Percentiles rank a stretch among this genome's conserved stretches.
Conservation (phyloP, 176 grass and related monocot species). For the Areca catechu region DNA sequence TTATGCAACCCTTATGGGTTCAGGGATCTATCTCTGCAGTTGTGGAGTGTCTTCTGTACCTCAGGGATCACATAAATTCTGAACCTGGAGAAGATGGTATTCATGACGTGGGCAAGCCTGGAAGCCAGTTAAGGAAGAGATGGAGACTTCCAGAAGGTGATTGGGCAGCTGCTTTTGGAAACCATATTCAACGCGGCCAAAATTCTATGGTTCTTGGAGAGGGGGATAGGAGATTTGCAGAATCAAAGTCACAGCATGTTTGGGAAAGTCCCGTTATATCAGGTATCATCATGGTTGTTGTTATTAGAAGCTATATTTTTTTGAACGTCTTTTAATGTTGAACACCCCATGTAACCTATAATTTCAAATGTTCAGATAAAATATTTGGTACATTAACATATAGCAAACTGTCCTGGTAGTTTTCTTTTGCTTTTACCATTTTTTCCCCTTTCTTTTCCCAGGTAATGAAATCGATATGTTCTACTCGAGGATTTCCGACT, state of each 20-base stretch:
- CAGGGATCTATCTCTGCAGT: constrained; percentile 13
- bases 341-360: neutral
- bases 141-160: constrained; percentile 17
- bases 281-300: constrained; percentile 23
- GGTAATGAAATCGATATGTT: no score
- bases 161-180: neutral
- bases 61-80: constrained; percentile 5
- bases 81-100: constrained; percentile 1
- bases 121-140: constrained; percentile 14
- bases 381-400: neutral
- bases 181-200: constrained; percentile 1
- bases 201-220: constrained; percentile 15
- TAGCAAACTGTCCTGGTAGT: no score
- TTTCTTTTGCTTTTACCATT: no score
- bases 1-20: neutral
- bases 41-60: constrained; percentile 9
- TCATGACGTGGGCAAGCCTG: neutral
- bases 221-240: constrained; percentile 41
- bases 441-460: no score
- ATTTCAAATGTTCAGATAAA: neutral
- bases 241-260: constrained; percentile 29
- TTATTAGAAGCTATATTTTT: constrained; percentile 9
- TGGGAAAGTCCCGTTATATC: constrained; percentile 49
- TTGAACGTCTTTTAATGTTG: neutral
- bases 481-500: no score